phyloP scores from a whole-genome alignment of 2,329 filamentous ascomycete species.

The Penicillium hordei region DNA sequence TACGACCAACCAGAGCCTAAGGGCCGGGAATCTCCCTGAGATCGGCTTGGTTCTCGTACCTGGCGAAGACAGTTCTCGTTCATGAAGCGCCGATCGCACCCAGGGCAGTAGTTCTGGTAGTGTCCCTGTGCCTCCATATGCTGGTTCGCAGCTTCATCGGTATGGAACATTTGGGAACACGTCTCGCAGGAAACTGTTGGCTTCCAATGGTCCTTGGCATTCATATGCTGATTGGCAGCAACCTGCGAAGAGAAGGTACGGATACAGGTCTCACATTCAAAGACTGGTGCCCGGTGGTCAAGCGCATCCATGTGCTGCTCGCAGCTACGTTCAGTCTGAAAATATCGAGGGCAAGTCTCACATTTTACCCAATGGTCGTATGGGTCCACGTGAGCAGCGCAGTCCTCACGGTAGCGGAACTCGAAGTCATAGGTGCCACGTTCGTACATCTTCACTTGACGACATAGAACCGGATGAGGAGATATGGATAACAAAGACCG shows the following conservation, averaged over 20 bases:
- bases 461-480: background rate
- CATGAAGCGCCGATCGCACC: constrained; percentile 31
- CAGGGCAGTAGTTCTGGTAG: constrained; percentile 29
- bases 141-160: constrained; percentile 15
- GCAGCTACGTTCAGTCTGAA: background rate
- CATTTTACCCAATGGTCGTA: background rate
- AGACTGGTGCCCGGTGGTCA: background rate
- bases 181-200: background rate
- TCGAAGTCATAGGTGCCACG: background rate
- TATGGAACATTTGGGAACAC: background rate
- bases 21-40: background rate
- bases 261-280: constrained; percentile 25
- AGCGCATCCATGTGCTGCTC: background rate
- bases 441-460: background rate
- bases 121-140: constrained; percentile 27
- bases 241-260: constrained; percentile 13
- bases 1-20: background rate
- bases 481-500: background rate
- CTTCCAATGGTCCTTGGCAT: background rate
- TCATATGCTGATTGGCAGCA: constrained; percentile 27
- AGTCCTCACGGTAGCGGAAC: background rate
- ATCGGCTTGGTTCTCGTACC: constrained; percentile 14
- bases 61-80: constrained; percentile 34
- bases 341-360: background rate
- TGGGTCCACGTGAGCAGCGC: background rate